phyloP scores from a whole-genome alignment of 441 rosid species.

The Gossypium lobatum region DNA sequence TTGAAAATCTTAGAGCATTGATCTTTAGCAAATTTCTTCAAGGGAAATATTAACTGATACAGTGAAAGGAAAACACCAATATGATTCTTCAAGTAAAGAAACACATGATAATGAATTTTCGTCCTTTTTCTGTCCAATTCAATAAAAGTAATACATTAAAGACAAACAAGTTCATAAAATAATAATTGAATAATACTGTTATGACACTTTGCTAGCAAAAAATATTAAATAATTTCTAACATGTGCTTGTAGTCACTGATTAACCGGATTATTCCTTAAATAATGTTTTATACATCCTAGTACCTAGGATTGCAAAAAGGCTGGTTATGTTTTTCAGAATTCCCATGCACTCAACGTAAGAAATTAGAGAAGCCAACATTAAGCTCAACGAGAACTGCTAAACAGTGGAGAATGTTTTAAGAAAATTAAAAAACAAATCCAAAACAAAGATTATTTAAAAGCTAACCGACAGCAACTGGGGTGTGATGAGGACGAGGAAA shows the following conservation, averaged over 20 bases:
- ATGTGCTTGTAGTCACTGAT: not conserved
- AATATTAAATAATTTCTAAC: not conserved
- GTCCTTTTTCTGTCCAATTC: too few relatives aligned
- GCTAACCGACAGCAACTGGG: conserved; percentile 4
- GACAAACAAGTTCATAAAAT: too few relatives aligned
- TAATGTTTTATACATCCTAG: not conserved
- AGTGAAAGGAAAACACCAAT: too few relatives aligned
- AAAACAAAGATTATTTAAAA: not conserved
- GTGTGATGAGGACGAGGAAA: conserved; percentile 9
- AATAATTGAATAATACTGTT: not conserved
- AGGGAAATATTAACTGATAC: too few relatives aligned
- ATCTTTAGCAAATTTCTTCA: too few relatives aligned
- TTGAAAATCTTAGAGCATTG: too few relatives aligned
- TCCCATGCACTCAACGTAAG: not conserved
- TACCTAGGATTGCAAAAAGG: not conserved
- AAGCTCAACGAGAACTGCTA: not conserved
- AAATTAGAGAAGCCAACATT: not conserved
- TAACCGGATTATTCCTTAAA: not conserved
- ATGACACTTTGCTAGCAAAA: not conserved
- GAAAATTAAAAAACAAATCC: not conserved
- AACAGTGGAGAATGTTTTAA: not conserved
- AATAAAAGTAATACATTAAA: too few relatives aligned
- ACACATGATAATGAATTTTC: too few relatives aligned
- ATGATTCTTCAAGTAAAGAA: too few relatives aligned
- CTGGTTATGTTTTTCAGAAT: not conserved